phyloP scores from a whole-genome alignment of 768 basidiomycete species.

The Boletus rufocinnamomeus region DNA sequence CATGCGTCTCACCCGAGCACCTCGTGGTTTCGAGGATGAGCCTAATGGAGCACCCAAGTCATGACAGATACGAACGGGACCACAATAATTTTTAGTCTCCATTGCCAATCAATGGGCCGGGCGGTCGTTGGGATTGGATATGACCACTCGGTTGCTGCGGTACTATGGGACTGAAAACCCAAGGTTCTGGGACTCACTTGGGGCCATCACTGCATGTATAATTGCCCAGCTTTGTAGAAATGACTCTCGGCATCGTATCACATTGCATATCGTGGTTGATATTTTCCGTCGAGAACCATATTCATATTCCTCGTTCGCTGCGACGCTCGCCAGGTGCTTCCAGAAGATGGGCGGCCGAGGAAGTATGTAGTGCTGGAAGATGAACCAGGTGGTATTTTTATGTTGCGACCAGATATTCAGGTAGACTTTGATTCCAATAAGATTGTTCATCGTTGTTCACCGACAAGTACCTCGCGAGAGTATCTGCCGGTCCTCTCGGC shows the following conservation, averaged over 20 bases:
- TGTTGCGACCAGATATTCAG: background rate
- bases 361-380: background rate
- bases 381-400: background rate
- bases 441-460: background rate
- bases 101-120: too few relatives aligned
- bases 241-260: background rate
- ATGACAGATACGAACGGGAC: too few relatives aligned
- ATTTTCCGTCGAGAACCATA: background rate
- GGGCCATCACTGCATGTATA: too few relatives aligned
- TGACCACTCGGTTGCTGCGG: background rate
- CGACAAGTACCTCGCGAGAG: too few relatives aligned
- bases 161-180: background rate
- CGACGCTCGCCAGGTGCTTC: background rate
- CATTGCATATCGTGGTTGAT: background rate
- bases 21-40: too few relatives aligned
- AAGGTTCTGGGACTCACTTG: background rate
- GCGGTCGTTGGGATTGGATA: too few relatives aligned
- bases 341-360: background rate
- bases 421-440: too few relatives aligned
- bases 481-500: too few relatives aligned
- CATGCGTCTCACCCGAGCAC: too few relatives aligned
- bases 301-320: background rate
- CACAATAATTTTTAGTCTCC: too few relatives aligned
- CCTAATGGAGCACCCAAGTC: too few relatives aligned
- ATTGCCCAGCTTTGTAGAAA: background rate